phyloP scores from a whole-genome alignment of 2,329 filamentous ascomycete species.

The Sclerotinia spermophila region DNA sequence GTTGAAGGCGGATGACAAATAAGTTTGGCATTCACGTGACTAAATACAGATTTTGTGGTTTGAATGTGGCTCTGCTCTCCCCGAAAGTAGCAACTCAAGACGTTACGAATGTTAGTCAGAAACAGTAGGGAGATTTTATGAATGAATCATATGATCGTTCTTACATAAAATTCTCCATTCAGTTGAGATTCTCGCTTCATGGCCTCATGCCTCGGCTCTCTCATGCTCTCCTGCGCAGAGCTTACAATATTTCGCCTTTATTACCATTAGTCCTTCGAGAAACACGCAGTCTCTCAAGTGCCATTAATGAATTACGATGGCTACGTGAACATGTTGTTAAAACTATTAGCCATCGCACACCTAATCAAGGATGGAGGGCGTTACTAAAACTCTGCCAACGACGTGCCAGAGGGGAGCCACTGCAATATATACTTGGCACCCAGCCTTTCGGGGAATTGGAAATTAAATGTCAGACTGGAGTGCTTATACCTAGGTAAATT shows the following conservation, averaged over 20 bases:
- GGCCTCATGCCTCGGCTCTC: constrained; percentile 58
- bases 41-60: not conserved
- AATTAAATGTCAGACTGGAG: constrained; percentile 69
- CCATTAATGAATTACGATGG: constrained; percentile 70
- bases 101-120: not conserved
- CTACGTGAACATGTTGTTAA: constrained; percentile 56
- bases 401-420: constrained; percentile 62
- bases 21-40: not conserved
- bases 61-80: not conserved
- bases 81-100: not conserved
- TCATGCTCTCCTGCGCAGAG: constrained; percentile 54
- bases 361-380: constrained; percentile 22
- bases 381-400: constrained; percentile 46
- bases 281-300: constrained; percentile 60
- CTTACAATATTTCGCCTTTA: constrained; percentile 51
- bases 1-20: not conserved
- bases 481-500: constrained; percentile 74
- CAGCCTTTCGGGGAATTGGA: constrained; percentile 86
- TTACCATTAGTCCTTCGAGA: constrained; percentile 59
- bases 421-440: constrained; percentile 86
- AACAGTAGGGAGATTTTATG: not conserved
- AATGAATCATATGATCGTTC: not conserved
- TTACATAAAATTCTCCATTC: not conserved
- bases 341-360: not conserved
- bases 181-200: not conserved